Base-by-base conservation (phyloP, 2,329 filamentous ascomycete genomes). In the Boeremia lycopersici region DNA sequence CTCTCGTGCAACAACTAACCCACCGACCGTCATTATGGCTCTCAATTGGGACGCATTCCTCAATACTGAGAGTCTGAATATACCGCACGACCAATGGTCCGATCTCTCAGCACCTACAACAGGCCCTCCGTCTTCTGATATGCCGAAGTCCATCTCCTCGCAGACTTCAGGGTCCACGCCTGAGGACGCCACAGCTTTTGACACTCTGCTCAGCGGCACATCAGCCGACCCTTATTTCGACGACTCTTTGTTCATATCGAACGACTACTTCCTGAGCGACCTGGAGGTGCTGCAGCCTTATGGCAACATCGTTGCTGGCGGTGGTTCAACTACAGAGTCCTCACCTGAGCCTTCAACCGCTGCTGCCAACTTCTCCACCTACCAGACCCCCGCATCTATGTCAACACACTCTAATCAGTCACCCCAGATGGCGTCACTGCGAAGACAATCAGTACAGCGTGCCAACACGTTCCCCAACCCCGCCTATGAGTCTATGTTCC, bases 261-360 rank as follows among this genome's bases (percentile, higher is more conserved):
- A 72, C 68, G 71, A 76, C 60, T 75, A 75, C 65, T 74, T 75
- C 57, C 69, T 75, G 48, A 70, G 71, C 67, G 74, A 76, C 44
- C 62, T 74, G 9, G 74, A 75, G 51, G 68, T 74, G 50, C 67
- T 76, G 26, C 71, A 73, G 47, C 73, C 73, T 34, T 70, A 74
- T 53, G 68, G 66, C 48, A 68, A 70, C 55, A 64, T 61, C 28
- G 56, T 68, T 26, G 69, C 60, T 49, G 71, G 62, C 28, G 70
- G 64, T 44, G 65, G 63, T 28, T 72, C 71, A 23, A 75, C 71
- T 9, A 65, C 72, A 35, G 74, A 76, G 43, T 75, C 72, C 25
- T 76, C 74, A 31, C 74, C 74, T 45, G 74, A 76, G 62, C 72
- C 72, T 43, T 62, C 59, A 39, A 62, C 58, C 17, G 62, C 58